Evolutionary conservation across 208 protist genomes (phyloP), one percentile per base, ranked within the genome.

Genomic region (Acanthamoeba royreba): DNA sequence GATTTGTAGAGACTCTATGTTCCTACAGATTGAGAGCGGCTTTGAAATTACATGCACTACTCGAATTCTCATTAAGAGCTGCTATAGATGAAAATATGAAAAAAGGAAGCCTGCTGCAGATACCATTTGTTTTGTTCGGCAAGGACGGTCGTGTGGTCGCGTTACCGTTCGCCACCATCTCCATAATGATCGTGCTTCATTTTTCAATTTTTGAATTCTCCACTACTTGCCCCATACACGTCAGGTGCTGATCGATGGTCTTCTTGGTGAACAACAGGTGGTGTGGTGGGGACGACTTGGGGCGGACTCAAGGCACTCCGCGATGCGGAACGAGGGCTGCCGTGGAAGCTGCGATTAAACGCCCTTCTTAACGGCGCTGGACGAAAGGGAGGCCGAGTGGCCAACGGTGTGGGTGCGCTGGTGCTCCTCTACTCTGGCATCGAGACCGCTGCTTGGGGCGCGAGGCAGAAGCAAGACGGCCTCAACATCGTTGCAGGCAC

Each of bases 261-360:
- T 35, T 69, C 28, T n/a, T 31, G 28, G 1, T 69, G 28, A 35
- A 17, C 9, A 61, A 45, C 79, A 61, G 79, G 79, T 55, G 79
- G 46, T 1, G 79, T 58, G 49, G 55, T 87, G 25, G 79, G 79
- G 28, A 58, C 46, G 3, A 58, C 49, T n/a, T 61, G 46, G 43
- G 79, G 79, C 15, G 79, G 79, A 3, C 17, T 87, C 17, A 87
- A 58, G 49, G 79, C 43, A n/a, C 79, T 87, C 43, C 79, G 40
- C 28, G 33, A 58, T 58, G 79, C 49, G 17, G 79, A 87, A 46
- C 79, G 43, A 40, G 79, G 79, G 4, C 79, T 87, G 28, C 79
- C 79, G 28, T 87, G 79, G 79, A 87, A 87, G 49, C 49, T 87
- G 42, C 43, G 79, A 87, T 58, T 87, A 49, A 87, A 87, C 79